Conservation (phyloP, 2,329 filamentous ascomycete genomes). For the Talaromyces sp. region DNA sequence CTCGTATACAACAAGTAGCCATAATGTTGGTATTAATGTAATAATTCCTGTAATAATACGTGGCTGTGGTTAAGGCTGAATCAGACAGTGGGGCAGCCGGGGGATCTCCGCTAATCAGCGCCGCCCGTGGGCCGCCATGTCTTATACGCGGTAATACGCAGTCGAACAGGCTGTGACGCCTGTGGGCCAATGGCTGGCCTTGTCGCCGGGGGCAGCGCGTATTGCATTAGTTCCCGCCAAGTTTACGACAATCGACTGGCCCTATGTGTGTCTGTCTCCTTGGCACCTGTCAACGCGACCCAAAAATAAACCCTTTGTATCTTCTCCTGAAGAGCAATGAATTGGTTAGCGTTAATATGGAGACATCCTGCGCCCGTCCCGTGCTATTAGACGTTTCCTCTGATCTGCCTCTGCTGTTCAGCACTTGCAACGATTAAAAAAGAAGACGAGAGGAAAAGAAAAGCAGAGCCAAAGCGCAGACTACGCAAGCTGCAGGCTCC, state of each 20-base stretch:
- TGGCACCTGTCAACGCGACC: too few species aligned
- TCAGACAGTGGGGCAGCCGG: not conserved
- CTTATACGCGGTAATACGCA: not conserved
- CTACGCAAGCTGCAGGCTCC: not conserved
- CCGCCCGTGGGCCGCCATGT: not conserved
- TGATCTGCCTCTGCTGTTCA: not conserved
- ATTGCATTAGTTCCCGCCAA: not conserved
- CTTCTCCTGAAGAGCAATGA: not conserved
- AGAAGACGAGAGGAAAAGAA: not conserved
- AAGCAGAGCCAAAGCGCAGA: not conserved
- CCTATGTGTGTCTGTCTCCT: not conserved
- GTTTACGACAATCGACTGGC: not conserved
- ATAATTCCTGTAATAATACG: not conserved
- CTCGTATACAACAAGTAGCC: too few species aligned
- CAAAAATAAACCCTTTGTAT: not conserved
- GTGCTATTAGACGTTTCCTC: not conserved
- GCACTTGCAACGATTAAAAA: not conserved
- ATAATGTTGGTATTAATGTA: too few species aligned
- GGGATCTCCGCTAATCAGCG: not conserved
- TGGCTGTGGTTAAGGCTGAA: not conserved
- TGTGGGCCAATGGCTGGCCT: not conserved
- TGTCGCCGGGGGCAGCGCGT: not conserved
- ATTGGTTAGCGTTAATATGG: too few species aligned
- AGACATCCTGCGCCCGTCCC: too few species aligned
- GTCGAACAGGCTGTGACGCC: not conserved